Evolutionary conservation across 2,329 filamentous ascomycete genomes (phyloP).

Genomic region (Colletotrichum sp.): DNA sequence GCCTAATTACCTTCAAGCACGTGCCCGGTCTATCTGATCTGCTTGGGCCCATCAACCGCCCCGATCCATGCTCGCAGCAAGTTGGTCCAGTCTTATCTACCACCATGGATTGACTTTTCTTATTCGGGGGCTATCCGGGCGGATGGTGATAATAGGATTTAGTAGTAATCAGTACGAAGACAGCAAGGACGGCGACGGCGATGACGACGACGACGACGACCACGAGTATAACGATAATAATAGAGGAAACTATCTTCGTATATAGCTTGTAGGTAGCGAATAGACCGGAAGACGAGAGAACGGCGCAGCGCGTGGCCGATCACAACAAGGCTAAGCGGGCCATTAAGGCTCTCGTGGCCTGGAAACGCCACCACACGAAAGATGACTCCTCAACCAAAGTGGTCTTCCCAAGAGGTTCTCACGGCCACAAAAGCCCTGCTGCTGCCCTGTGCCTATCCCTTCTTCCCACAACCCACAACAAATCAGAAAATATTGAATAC

Average conservation of each 20-base stretch:
- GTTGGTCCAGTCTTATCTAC: background rate
- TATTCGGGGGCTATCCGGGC: too few relatives aligned
- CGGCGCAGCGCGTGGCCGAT: too few relatives aligned
- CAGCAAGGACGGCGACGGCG: too few relatives aligned
- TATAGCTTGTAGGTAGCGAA: too few relatives aligned
- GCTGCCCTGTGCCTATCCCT: background rate
- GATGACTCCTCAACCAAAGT: background rate
- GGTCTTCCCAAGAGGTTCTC: background rate
- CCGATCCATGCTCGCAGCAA: background rate
- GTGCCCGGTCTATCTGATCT: background rate
- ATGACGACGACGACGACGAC: too few relatives aligned
- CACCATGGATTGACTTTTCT: background rate
- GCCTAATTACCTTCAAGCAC: background rate
- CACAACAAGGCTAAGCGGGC: fast-evolving
- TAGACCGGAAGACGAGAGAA: too few relatives aligned
- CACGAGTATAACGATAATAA: too few relatives aligned
- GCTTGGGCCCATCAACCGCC: background rate
- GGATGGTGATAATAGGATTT: background rate
- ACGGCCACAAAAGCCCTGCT: background rate
- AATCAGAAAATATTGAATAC: background rate
- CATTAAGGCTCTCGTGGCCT: background rate
- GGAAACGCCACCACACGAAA: background rate
- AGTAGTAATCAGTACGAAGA: background rate
- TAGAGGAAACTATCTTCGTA: too few relatives aligned
- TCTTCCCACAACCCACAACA: background rate